Evolutionary conservation across 768 basidiomycete species (phyloP), one percentile per base, ranked within the genome.

Genomic region (Boletus huronensis): DNA sequence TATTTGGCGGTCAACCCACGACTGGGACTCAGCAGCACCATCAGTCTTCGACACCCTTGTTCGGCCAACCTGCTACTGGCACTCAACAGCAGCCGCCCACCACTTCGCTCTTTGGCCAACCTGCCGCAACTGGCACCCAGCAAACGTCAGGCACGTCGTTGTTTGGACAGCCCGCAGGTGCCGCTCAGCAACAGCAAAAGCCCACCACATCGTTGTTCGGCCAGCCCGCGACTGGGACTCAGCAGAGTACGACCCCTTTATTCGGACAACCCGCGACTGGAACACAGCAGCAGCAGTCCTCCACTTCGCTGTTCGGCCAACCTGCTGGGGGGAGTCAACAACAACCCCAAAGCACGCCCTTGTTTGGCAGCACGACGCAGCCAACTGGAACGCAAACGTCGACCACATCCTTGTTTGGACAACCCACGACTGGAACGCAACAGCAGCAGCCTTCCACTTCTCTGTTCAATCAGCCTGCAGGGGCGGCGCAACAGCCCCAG

Each of bases 221-320:
- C 5, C 63, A 64, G 23, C 54, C 63, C 16, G 44, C 57, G n/a
- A 47, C 56, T n/a, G 56, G 59, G 29, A 21, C 54, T 3, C 60
- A 62, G 26, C 65, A 51, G n/a, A 13, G n/a, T 13, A 59, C 57
- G 10, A 47, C 62, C 16, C 17, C 62, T 35, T 43, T 61, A 35
- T 68, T 68, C 28, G 61, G 67, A 21, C 71, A 77, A 58, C 62
- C 73, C 1, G 52, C 69, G 7, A 35, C 61, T 28, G 64, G 62
- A 28, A 74, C 55, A 19, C 77, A 76, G 40, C 74, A 72, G 23
- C 72, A 71, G n/a, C 72, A 70, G 53, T 51, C 60, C 1, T 49
- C 62, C 17, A 53, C 63, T 0, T 62, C 73, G 6, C 44, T 77
- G 19, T 78, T 80, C 53, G 75, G 77, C 8, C 72, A 75, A 40